These are phyloP conservation scores for Cystofilobasidium ferigula DNA, from an alignment of 768 basidiomycete species.

Conservation along the genomic window DNA sequence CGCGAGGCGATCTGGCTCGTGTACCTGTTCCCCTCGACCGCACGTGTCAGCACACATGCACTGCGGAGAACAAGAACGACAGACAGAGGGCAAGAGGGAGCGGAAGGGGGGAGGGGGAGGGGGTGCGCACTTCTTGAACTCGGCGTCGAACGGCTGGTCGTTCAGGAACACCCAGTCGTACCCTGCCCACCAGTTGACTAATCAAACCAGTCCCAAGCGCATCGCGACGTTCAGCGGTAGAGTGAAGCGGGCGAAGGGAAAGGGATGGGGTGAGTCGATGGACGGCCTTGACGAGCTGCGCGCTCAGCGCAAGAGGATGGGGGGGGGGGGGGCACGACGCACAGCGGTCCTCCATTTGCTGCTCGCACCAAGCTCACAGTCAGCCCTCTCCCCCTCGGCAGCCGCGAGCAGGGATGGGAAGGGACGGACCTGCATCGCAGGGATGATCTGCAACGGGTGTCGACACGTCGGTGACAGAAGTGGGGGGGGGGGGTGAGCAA, in stretches of 20 bases:
- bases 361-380: too few species aligned
- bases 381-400: too few species aligned
- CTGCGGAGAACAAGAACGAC: neutral
- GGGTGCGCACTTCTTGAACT: slow-evolving; percentile 48
- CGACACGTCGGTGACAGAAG: too few species aligned
- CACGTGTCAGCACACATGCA: neutral
- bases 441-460: neutral
- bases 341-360: slow-evolving; percentile 19
- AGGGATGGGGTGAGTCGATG: too few species aligned
- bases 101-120: neutral
- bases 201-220: neutral
- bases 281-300: neutral
- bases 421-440: slow-evolving; percentile 7
- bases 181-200: slow-evolving; percentile 16
- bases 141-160: slow-evolving; percentile 61
- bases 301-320: neutral
- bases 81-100: neutral
- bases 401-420: neutral
- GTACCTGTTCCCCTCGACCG: slow-evolving; percentile 19
- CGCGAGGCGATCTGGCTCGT: slow-evolving; percentile 50
- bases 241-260: neutral
- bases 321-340: neutral
- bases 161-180: slow-evolving; percentile 63
- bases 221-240: neutral
- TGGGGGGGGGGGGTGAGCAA: neutral